These are phyloP conservation scores for Cladosporium oxysporum DNA, from an alignment of 2,329 filamentous ascomycete genomes.

Conservation along the genomic window DNA sequence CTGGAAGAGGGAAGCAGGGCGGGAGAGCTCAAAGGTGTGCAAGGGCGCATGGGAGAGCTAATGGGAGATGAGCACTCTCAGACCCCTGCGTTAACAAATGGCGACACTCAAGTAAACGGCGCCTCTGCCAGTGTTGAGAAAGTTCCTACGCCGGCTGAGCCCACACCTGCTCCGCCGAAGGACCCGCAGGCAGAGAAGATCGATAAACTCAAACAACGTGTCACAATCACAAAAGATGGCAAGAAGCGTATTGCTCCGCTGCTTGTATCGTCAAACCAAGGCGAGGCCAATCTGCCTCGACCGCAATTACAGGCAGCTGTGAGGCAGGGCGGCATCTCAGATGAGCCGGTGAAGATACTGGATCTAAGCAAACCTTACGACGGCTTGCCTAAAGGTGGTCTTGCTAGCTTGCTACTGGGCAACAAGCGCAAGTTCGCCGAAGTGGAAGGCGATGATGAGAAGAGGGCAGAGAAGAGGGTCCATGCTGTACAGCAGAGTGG, in stretches of 20 bases:
- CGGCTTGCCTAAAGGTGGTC: slow-evolving; percentile 83
- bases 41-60: slow-evolving; percentile 95
- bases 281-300: slow-evolving; percentile 84
- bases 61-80: slow-evolving; percentile 78
- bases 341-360: slow-evolving; percentile 61
- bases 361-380: slow-evolving; percentile 94
- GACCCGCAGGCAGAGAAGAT: slow-evolving; percentile 62
- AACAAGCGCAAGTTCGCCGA: slow-evolving; percentile 85
- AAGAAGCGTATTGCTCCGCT: slow-evolving; percentile 94
- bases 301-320: slow-evolving; percentile 81
- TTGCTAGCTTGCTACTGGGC: slow-evolving; percentile 81
- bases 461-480: slow-evolving; percentile 60
- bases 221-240: slow-evolving; percentile 93
- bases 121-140: slow-evolving; percentile 34
- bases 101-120: slow-evolving; percentile 47
- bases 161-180: slow-evolving; percentile 44
- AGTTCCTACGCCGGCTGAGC: slow-evolving; percentile 46
- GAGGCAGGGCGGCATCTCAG: slow-evolving; percentile 52
- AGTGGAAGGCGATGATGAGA: slow-evolving; percentile 75
- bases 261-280: slow-evolving; percentile 84
- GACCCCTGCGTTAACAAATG: slow-evolving; percentile 47
- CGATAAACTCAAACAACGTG: slow-evolving; percentile 79
- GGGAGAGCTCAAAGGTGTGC: slow-evolving; percentile 82
- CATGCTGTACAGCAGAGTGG: slow-evolving; percentile 61
- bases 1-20: slow-evolving; percentile 86